Evolutionary conservation across 2,329 filamentous ascomycete species (phyloP).

Genomic region (Fusarium hostae): DNA sequence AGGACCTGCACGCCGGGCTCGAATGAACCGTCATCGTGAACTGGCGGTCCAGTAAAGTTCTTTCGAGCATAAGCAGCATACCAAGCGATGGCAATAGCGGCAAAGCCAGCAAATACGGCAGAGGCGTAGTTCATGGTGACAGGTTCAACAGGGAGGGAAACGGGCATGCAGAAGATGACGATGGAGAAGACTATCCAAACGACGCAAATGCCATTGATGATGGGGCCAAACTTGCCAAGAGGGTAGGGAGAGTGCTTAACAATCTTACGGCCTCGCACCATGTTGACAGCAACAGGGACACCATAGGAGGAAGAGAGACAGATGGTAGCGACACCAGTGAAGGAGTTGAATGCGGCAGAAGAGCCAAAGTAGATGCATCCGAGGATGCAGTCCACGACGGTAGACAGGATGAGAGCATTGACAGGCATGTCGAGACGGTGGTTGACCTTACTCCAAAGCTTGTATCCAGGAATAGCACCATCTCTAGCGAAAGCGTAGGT

Average conservation of each 20-base stretch:
- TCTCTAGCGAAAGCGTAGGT: constrained; percentile 82
- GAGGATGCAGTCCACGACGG: constrained; percentile 74
- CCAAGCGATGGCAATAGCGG: constrained; percentile 68
- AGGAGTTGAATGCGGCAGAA: constrained; percentile 80
- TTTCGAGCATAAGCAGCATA: constrained; percentile 72
- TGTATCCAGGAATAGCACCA: constrained; percentile 77
- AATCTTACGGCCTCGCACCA: constrained; percentile 72
- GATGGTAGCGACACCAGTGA: constrained; percentile 83
- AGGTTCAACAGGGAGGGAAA: constrained; percentile 66
- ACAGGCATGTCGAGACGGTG: constrained; percentile 75
- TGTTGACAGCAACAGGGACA: constrained; percentile 77
- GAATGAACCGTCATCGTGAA: constrained; percentile 13
- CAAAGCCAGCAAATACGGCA: constrained; percentile 73
- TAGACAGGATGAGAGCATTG: constrained; percentile 74
- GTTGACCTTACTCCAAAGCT: constrained; percentile 74
- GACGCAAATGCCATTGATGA: constrained; percentile 75
- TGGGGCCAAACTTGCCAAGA: constrained; percentile 74
- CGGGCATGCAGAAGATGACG: constrained; percentile 81
- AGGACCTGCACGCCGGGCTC: constrained; percentile 37
- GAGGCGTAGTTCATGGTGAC: constrained; percentile 74
- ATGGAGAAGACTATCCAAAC: constrained; percentile 77
- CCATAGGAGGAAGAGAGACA: constrained; percentile 81
- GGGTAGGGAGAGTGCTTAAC: constrained; percentile 75
- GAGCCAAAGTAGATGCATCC: constrained; percentile 85
- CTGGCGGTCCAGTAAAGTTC: constrained; percentile 68